phyloP scores from a whole-genome alignment of 305 asterid species.

The Rubia balearica region DNA sequence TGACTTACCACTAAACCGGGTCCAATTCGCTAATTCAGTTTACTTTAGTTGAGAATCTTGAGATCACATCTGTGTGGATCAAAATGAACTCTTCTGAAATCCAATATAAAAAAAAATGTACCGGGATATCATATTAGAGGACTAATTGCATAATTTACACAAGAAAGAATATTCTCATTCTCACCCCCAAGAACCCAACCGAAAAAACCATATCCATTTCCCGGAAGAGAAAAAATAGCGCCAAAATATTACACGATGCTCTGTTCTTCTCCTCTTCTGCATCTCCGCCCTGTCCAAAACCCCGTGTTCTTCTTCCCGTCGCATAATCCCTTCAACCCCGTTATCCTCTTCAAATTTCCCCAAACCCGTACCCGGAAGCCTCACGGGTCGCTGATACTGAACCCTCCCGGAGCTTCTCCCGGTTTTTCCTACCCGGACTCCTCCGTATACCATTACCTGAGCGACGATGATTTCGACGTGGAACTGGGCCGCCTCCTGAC shows the following conservation, averaged over 20 bases:
- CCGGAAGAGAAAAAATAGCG: conserved; percentile 33
- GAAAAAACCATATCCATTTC: conserved; percentile 11
- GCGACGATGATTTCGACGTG: conserved; percentile 47
- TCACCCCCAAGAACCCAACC: not conserved
- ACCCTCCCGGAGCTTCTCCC: conserved; percentile 18
- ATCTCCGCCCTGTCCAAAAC: conserved; percentile 23
- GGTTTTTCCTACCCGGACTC: conserved; percentile 20
- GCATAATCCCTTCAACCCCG: conserved; percentile 7
- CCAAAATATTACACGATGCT: conserved; percentile 45
- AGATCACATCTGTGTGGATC: not conserved
- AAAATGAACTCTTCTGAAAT: not conserved
- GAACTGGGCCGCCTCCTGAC: conserved; percentile 60
- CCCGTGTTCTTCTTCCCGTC: conserved; percentile 14
- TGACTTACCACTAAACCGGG: too few relatives aligned
- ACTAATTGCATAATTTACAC: not conserved
- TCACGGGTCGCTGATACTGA: not conserved
- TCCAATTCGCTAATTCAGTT: too few relatives aligned
- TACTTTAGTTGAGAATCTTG: too few relatives aligned
- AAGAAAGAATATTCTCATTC: not conserved
- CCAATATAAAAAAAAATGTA: too few relatives aligned
- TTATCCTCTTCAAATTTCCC: not conserved
- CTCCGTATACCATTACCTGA: conserved; percentile 23
- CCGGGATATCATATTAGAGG: not conserved
- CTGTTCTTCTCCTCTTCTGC: conserved; percentile 28
- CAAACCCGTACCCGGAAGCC: not conserved